A percentile compares a stretch with the other conserved stretches of the same genome.
These are phyloP conservation scores for Tuber melanosporum DNA, from an alignment of 495 filamentous ascomycete species.

Conservation along the genomic window DNA sequence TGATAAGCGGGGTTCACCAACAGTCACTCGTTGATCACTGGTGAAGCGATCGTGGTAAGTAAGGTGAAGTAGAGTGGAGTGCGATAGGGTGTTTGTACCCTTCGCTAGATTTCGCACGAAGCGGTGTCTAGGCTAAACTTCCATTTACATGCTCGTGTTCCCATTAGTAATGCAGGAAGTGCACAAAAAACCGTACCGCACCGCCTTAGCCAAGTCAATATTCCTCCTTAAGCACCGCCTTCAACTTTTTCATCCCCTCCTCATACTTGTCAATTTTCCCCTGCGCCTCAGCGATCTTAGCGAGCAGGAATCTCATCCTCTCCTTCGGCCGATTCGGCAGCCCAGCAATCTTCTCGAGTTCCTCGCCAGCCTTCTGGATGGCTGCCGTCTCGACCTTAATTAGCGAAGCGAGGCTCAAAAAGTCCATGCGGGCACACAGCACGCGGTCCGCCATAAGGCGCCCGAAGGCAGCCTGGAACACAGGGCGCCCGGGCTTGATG, in stretches of 20 bases:
- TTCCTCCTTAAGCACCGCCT: constrained; percentile 49
- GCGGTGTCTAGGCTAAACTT: not conserved
- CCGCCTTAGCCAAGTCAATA: constrained; percentile 18
- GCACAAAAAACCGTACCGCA: not conserved
- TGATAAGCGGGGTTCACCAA: not conserved
- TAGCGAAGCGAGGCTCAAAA: constrained; percentile 59
- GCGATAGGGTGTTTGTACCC: not conserved
- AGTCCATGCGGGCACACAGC: constrained; percentile 65
- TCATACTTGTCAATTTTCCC: constrained; percentile 69
- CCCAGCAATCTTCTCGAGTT: constrained; percentile 62
- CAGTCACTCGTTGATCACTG: not conserved
- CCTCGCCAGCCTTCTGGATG: constrained; percentile 73
- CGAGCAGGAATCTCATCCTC: constrained; percentile 63
- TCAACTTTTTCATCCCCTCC: constrained; percentile 60
- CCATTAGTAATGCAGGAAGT: not conserved
- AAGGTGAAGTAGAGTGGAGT: not conserved
- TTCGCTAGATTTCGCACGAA: not conserved
- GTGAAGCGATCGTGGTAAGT: not conserved
- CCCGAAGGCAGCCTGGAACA: constrained; percentile 77
- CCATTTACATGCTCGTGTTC: not conserved
- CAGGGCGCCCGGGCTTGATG: constrained; percentile 76
- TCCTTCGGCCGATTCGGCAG: constrained; percentile 58
- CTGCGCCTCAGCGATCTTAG: constrained; percentile 66
- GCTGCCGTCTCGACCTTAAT: constrained; percentile 63
- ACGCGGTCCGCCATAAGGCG: constrained; percentile 64